Percentiles rank a stretch among this genome's conserved stretches.
Evolutionary conservation across 2,329 filamentous ascomycete genomes (phyloP).

Genomic region (Fusarium camptoceras): DNA sequence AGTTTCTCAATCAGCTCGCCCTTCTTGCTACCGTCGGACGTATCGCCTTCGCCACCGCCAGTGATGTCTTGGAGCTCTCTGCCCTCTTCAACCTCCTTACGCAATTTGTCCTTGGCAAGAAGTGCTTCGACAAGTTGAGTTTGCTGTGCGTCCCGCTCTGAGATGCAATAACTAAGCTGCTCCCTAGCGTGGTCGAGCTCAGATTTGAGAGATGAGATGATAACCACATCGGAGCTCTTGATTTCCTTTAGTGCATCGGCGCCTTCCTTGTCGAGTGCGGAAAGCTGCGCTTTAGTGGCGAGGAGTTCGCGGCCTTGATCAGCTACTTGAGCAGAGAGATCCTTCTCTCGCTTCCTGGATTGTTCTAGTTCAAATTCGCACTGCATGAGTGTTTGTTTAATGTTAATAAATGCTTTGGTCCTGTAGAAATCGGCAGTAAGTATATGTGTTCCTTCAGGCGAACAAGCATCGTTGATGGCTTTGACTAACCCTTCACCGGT

Average conservation of each 20-base stretch:
- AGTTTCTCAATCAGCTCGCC: conserved; percentile 70
- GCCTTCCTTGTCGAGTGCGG: conserved; percentile 65
- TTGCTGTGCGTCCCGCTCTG: conserved; percentile 68
- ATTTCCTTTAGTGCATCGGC: conserved; percentile 67
- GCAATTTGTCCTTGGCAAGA: conserved; percentile 69
- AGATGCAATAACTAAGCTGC: conserved; percentile 60
- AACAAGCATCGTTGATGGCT: conserved; percentile 49
- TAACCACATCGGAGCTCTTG: conserved; percentile 69
- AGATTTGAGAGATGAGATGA: conserved; percentile 67
- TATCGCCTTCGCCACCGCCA: conserved; percentile 50
- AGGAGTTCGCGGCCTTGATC: conserved; percentile 68
- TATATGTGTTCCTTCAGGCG: conserved; percentile 47
- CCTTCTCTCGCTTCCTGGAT: conserved; percentile 56
- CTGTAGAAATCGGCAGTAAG: conserved; percentile 63
- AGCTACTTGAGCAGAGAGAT: conserved; percentile 61
- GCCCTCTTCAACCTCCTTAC: conserved; percentile 64
- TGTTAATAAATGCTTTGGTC: conserved; percentile 63
- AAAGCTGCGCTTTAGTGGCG: conserved; percentile 64
- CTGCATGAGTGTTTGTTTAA: conserved; percentile 62
- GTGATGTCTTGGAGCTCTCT: conserved; percentile 57
- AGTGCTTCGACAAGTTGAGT: conserved; percentile 70
- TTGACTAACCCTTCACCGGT: conserved; percentile 68
- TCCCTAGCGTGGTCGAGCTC: conserved; percentile 68
- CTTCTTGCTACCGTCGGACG: conserved; percentile 55
- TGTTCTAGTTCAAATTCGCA: conserved; percentile 61